Conservation (phyloP, 139 green algal species). For the Pseudopediastrum boryanum region DNA sequence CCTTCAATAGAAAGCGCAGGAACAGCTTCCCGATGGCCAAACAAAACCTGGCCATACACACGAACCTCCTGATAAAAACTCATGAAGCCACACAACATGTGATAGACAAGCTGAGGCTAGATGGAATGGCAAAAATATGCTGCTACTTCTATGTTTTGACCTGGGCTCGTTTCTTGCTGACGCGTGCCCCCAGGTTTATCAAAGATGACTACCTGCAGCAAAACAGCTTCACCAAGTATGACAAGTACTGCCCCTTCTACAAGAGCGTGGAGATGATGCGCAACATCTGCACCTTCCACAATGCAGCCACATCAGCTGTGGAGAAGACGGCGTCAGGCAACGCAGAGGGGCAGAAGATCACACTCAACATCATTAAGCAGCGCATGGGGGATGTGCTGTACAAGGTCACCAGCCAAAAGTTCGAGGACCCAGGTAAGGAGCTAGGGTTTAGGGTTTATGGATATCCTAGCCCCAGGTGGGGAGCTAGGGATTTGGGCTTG, state of each 20-base stretch:
- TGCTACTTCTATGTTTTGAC: too few species aligned
- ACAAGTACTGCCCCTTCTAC: slow-evolving; percentile 97
- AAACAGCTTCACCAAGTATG: slow-evolving; percentile 96
- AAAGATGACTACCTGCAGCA: slow-evolving; percentile 99
- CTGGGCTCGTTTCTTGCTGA: not conserved
- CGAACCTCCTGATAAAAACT: not conserved
- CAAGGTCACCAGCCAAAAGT: slow-evolving; percentile 96
- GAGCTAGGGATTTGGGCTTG: too few species aligned
- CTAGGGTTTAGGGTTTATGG: too few species aligned
- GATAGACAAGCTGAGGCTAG: not conserved
- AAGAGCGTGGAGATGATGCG: slow-evolving; percentile 97
- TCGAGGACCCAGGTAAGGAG: slow-evolving; percentile 96
- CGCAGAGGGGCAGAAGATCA: slow-evolving; percentile 87
- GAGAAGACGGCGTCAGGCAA: slow-evolving; percentile 85
- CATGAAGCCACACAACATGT: not conserved
- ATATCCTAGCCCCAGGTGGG: too few species aligned
- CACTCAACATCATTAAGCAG: slow-evolving; percentile 95
- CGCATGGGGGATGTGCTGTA: slow-evolving; percentile 92
- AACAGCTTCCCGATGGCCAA: too few species aligned
- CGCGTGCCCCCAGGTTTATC: slow-evolving; percentile 68
- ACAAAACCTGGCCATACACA: too few species aligned
- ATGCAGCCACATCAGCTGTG: slow-evolving; percentile 80
- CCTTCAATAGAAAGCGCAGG: too few species aligned
- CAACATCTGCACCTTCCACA: slow-evolving; percentile 95
- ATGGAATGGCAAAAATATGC: not conserved